A percentile compares a stretch with the other conserved stretches of the same genome.
phyloP scores from a whole-genome alignment of 495 filamentous ascomycete species.

The Letharia columbiana region DNA sequence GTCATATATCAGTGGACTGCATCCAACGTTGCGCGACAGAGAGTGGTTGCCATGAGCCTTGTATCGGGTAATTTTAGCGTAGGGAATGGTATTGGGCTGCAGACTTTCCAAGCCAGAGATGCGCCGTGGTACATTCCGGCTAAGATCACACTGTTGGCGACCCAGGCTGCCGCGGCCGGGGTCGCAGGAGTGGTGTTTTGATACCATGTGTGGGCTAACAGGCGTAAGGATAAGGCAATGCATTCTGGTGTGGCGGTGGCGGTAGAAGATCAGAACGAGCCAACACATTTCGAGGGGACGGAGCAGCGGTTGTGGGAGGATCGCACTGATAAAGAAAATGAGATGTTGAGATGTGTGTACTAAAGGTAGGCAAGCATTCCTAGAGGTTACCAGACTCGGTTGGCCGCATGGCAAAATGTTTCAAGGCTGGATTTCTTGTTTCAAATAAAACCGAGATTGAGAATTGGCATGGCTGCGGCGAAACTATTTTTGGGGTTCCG shows the following conservation, averaged over 20 bases:
- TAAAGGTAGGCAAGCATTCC: conserved; percentile 23
- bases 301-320: conserved; percentile 36
- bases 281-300: background rate
- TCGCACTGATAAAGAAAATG: conserved; percentile 37
- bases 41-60: conserved; percentile 48
- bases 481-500: background rate
- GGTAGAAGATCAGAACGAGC: conserved; percentile 23
- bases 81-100: conserved; percentile 60
- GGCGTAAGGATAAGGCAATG: conserved; percentile 27
- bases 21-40: conserved; percentile 42
- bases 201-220: conserved; percentile 40
- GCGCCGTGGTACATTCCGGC: conserved; percentile 54
- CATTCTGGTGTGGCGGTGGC: conserved; percentile 13
- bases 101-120: conserved; percentile 52
- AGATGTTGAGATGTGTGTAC: conserved; percentile 40
- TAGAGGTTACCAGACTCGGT: background rate
- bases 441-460: background rate
- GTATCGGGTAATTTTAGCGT: conserved; percentile 51
- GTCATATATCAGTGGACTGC: conserved; percentile 43
- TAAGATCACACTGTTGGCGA: conserved; percentile 51
- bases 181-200: conserved; percentile 23
- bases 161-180: conserved; percentile 36
- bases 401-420: background rate
- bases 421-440: background rate
- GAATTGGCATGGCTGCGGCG: background rate